Base-by-base conservation (phyloP, 176 grass and related monocot genomes). In the Juncus effusus region DNA sequence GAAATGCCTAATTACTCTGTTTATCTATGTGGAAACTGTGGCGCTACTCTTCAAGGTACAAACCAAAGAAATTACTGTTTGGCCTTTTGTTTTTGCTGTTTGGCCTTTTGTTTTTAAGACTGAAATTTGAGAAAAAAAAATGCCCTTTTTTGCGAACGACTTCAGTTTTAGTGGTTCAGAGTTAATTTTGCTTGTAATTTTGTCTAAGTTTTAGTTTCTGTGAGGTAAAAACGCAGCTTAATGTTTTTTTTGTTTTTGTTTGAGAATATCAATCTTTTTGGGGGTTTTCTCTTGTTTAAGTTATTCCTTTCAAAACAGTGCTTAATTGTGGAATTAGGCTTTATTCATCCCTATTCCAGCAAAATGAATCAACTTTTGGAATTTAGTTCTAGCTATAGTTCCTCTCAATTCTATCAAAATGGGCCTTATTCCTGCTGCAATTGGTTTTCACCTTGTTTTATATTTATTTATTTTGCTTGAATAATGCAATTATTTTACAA, bases 11-110 rank as follows among this genome's bases (percentile, higher is more conserved):
- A 64, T 50, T 93, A 77, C 88, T 93, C 83, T 59, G 62, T 99
- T 74, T 99, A 99, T 74, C 72, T 91, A 58, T 97, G 93, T 63
- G 93, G 93, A 62, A 87, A 79, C 2, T 99, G 94, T 67, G 88
- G 89, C 54, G 73, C 88, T 57, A 73, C 94, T 10, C 94, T 99
- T 28, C 85, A 87, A 82, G 83, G 94, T 93, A 40, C 51, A 39
- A 13, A 5, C 9, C 4, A 38, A 6, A 56, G 45, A 42, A 6
- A 36, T 60, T 40, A n/a, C 9, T 38, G 3, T 35, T 15, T 53
- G 63, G 1, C 1, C 62, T 58, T 68, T 39, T 7, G 12, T 11
- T 14, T 35, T 3, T 12, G 4, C 13, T 74, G 37, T 61, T 16
- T 12, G 19, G 19, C 19, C 53, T 16, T 58, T 9, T 13, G 61